A percentile compares a stretch with the other conserved stretches of the same genome.
phyloP scores from a whole-genome alignment of 306 rosid species.

The Glycine soja region DNA sequence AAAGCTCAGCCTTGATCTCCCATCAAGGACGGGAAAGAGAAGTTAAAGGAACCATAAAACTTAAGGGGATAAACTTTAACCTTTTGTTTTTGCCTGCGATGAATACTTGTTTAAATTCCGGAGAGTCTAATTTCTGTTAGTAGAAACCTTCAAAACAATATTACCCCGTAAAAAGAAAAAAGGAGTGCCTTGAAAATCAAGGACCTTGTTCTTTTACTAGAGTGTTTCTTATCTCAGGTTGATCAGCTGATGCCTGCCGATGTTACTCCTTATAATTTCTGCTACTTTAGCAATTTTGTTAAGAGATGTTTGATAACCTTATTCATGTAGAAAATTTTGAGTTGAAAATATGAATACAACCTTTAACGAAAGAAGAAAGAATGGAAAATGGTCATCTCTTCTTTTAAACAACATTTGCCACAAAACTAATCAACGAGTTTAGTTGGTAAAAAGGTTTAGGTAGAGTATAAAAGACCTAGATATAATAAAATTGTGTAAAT shows the following conservation, averaged over 20 bases:
- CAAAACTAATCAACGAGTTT: too few relatives aligned
- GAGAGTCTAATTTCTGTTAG: constrained; percentile 15
- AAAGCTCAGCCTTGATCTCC: constrained; percentile 61
- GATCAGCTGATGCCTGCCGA: neutral
- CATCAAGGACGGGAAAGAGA: neutral
- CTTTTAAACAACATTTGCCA: too few relatives aligned
- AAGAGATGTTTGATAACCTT: too few relatives aligned
- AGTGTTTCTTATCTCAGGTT: constrained; percentile 22
- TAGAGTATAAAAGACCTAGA: too few relatives aligned
- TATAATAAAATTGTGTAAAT: too few relatives aligned
- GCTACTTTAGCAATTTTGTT: neutral
- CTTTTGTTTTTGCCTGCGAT: constrained; percentile 20
- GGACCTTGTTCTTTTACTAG: constrained; percentile 13
- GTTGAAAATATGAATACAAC: too few relatives aligned
- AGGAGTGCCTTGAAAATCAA: constrained; percentile 17
- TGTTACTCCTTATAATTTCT: constrained; percentile 26
- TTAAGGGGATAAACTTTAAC: constrained; percentile 22
- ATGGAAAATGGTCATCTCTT: too few relatives aligned
- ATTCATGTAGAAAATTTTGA: too few relatives aligned
- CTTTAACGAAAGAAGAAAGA: too few relatives aligned
- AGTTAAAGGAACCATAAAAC: neutral
- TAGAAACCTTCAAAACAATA: constrained; percentile 12
- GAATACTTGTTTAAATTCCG: constrained; percentile 27
- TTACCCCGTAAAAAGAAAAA: neutral
- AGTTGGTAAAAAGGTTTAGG: too few relatives aligned